A percentile compares a stretch with the other conserved stretches of the same genome.
These are phyloP conservation scores for Kappamyces sp. DNA, from an alignment of 192 early-diverging fungal genomes.

Conservation along the genomic window DNA sequence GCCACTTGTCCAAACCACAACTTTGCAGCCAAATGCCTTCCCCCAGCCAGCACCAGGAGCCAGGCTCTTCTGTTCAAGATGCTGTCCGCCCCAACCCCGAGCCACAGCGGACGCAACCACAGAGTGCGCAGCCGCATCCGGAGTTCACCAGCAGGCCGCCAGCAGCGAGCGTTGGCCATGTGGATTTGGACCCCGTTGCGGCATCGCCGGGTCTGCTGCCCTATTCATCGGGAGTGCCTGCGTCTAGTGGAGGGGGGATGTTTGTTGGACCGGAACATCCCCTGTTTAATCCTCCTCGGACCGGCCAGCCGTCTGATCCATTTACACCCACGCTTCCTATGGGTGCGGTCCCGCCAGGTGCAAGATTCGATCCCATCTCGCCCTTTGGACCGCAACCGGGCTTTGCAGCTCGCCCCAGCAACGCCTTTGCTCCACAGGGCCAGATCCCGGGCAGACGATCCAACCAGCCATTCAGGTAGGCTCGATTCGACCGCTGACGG, in stretches of 20 bases:
- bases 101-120: not conserved
- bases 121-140: not conserved
- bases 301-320: not conserved
- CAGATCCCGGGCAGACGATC: not conserved
- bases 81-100: not conserved
- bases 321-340: not conserved
- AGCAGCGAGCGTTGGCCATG: not conserved
- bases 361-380: not conserved
- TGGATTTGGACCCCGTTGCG: constrained; percentile 1
- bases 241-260: not conserved
- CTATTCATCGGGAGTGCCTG: not conserved
- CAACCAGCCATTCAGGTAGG: not conserved
- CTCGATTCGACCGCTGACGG: not conserved
- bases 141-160: not conserved
- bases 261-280: constrained; percentile 4
- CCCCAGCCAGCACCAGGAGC: not conserved
- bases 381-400: not conserved
- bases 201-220: constrained; percentile 1
- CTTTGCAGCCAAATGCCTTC: not conserved
- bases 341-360: not conserved
- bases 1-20: not conserved
- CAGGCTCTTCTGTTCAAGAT: not conserved
- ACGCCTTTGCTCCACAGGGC: not conserved
- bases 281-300: not conserved
- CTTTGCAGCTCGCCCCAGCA: not conserved